phyloP scores from a whole-genome alignment of 148 eudicot genomes.

The Silene uniflora region DNA sequence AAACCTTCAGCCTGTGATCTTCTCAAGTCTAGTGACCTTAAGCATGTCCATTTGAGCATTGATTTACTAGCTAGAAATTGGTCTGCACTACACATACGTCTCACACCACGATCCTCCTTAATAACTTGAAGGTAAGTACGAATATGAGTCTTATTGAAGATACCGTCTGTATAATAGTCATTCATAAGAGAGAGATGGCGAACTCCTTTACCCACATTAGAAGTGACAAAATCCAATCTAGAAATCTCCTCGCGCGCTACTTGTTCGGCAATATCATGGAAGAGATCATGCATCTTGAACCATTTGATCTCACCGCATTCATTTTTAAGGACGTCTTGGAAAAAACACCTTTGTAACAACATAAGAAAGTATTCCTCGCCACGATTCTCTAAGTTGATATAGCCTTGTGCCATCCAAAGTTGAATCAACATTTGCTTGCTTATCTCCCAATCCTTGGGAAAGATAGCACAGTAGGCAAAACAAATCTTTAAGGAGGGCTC shows the following conservation, averaged over 20 bases:
- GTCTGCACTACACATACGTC: background rate
- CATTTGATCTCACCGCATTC: background rate
- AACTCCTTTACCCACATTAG: background rate
- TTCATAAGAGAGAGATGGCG: background rate
- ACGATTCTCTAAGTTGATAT: background rate
- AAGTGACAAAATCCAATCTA: background rate
- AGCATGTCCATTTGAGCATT: background rate
- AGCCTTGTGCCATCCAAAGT: slow-evolving; percentile 23
- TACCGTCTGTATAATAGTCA: background rate
- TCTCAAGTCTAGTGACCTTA: slow-evolving; percentile 12
- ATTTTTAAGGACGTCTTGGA: slow-evolving; percentile 2
- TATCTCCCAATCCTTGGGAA: slow-evolving; percentile 10
- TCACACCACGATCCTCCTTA: too few relatives aligned
- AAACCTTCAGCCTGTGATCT: slow-evolving; percentile 1
- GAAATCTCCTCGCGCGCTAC: background rate
- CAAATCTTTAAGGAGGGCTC: slow-evolving; percentile 3
- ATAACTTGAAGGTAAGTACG: slow-evolving; percentile 6
- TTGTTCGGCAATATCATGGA: slow-evolving; percentile 9
- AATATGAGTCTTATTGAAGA: background rate
- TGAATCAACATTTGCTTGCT: background rate
- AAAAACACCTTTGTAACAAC: slow-evolving; percentile 19
- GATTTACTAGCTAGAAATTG: background rate
- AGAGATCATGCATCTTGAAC: slow-evolving; percentile 3
- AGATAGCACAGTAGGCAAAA: slow-evolving; percentile 15
- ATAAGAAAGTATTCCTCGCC: slow-evolving; percentile 9